Evolutionary conservation across 257 asterid species (phyloP).

Genomic region (Nicotiana undulata): DNA sequence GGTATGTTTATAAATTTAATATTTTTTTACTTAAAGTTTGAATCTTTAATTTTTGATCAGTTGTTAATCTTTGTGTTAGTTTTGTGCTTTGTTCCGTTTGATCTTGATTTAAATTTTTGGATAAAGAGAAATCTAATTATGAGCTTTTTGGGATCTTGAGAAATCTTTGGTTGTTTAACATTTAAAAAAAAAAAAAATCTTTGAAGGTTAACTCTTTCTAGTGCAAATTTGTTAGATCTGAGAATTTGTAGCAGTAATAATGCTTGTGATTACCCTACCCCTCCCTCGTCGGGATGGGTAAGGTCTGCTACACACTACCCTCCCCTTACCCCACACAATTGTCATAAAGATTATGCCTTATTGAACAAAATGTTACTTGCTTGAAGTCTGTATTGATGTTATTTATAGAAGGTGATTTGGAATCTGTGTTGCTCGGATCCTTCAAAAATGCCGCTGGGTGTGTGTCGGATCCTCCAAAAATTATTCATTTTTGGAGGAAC

Average conservation of each 20-base stretch:
- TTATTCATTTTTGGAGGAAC: too few relatives aligned
- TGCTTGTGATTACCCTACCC: background rate
- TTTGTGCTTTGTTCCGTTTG: background rate
- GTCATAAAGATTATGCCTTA: too few relatives aligned
- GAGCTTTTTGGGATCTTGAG: background rate
- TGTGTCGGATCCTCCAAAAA: too few relatives aligned
- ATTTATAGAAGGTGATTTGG: background rate
- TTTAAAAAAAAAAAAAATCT: background rate
- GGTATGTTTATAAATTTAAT: slow-evolving; percentile 33
- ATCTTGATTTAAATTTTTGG: background rate
- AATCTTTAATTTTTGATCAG: background rate
- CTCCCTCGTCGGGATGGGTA: too few relatives aligned
- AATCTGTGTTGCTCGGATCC: too few relatives aligned
- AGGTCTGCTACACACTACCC: too few relatives aligned
- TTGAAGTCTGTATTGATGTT: background rate
- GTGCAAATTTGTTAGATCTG: background rate
- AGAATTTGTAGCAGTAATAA: background rate
- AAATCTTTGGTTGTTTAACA: background rate
- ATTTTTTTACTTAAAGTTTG: background rate
- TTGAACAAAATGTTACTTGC: background rate
- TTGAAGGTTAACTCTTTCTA: background rate
- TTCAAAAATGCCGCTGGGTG: too few relatives aligned
- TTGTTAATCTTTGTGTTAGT: background rate
- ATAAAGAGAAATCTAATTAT: background rate
- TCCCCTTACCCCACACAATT: too few relatives aligned